phyloP scores from a whole-genome alignment of 2,329 filamentous ascomycete species.

The Colletotrichum acutatum region DNA sequence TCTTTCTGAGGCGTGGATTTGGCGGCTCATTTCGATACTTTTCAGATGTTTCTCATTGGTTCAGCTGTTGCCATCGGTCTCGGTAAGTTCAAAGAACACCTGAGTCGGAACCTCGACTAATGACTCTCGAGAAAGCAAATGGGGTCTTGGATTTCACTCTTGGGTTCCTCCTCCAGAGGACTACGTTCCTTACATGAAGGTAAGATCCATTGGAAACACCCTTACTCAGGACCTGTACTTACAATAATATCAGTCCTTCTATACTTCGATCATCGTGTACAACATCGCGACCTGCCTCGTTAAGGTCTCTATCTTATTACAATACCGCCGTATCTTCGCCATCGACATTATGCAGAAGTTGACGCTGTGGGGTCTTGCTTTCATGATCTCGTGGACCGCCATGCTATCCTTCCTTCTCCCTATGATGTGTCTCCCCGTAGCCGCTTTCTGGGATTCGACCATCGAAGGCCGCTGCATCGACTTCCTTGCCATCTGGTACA shows the following conservation, averaged over 20 bases:
- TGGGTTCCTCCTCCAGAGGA: constrained; percentile 36
- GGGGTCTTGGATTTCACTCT: constrained; percentile 40
- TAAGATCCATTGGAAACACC: not conserved
- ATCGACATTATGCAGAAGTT: constrained; percentile 39
- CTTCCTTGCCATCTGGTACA: constrained; percentile 42
- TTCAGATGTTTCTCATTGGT: constrained; percentile 35
- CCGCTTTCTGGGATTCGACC: constrained; percentile 40
- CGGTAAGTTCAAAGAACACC: constrained; percentile 39
- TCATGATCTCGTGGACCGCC: constrained; percentile 43
- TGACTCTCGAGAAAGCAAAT: constrained; percentile 37
- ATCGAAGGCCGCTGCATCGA: constrained; percentile 40
- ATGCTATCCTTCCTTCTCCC: constrained; percentile 43
- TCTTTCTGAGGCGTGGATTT: too few relatives aligned
- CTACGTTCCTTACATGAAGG: constrained; percentile 39
- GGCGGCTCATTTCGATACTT: not conserved
- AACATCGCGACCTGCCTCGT: constrained; percentile 46
- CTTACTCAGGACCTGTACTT: not conserved
- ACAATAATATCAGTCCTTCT: constrained; percentile 41
- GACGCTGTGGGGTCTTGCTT: constrained; percentile 40
- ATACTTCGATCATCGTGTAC: constrained; percentile 47
- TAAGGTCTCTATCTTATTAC: constrained; percentile 51
- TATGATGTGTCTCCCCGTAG: constrained; percentile 42
- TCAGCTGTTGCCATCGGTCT: constrained; percentile 40
- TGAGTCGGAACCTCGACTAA: too few relatives aligned
- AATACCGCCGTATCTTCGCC: constrained; percentile 52